phyloP scores from a whole-genome alignment of 257 asterid genomes.

The Solanum piurae region DNA sequence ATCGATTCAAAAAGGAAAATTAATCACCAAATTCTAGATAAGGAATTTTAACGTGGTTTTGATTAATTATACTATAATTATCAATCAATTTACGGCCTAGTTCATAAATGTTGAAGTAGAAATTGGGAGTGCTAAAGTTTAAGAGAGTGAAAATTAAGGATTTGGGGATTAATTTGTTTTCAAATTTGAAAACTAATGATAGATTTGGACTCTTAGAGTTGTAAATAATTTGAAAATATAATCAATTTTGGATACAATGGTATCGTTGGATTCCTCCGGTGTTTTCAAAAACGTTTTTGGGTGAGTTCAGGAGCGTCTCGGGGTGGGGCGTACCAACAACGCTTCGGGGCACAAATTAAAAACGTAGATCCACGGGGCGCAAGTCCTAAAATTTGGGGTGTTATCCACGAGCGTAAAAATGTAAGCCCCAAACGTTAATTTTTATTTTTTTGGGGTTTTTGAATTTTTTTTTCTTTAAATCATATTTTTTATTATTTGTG shows the following conservation, averaged over 20 bases:
- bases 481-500: no score
- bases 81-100: no score
- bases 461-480: no score
- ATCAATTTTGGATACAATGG: not conserved
- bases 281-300: no score
- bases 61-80: no score
- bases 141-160: not conserved
- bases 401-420: no score
- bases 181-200: not conserved
- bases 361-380: not conserved
- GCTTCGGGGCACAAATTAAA: not conserved
- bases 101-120: not conserved
- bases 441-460: no score
- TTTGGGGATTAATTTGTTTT: not conserved
- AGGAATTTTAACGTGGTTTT: no score
- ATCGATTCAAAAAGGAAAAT: not conserved
- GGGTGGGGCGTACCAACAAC: fast-evolving
- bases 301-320: fast-evolving
- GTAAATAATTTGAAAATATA: not conserved
- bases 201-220: not conserved
- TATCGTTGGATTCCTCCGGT: not conserved
- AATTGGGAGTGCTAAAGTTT: not conserved
- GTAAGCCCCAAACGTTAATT: fast-evolving
- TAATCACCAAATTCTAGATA: no score
- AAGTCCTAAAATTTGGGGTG: not conserved